Conservation (phyloP, 495 filamentous ascomycete species). For the Penicillium coprophilum region DNA sequence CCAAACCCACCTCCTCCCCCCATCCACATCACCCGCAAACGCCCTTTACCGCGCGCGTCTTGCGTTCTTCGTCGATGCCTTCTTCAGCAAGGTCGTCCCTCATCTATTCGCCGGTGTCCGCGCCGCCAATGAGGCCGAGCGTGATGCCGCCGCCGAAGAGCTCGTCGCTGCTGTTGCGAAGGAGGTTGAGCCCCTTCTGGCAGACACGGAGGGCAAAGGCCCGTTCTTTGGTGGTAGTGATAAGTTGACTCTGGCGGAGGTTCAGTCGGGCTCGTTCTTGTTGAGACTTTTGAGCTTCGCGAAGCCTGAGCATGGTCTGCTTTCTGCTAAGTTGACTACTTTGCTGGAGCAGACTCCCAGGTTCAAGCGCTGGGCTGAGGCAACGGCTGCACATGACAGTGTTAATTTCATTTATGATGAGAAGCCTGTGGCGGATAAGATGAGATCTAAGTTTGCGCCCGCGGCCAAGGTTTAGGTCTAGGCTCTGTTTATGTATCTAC, state of each 20-base stretch:
- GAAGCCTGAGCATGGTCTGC: conserved; percentile 48
- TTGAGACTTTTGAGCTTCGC: conserved; percentile 54
- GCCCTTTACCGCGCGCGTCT: conserved; percentile 66
- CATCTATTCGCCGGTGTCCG: conserved; percentile 45
- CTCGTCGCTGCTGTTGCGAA: conserved; percentile 58
- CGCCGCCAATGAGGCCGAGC: conserved; percentile 38
- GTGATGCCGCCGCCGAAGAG: conserved; percentile 31
- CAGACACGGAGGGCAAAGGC: conserved; percentile 46
- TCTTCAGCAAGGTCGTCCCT: conserved; percentile 58
- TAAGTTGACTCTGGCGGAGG: conserved; percentile 74
- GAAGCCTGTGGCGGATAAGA: conserved; percentile 26
- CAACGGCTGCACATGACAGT: conserved; percentile 61
- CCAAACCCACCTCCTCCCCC: conserved; percentile 49
- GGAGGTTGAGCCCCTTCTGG: conserved; percentile 72
- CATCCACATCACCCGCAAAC: conserved; percentile 34
- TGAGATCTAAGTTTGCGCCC: conserved; percentile 27
- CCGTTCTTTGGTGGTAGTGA: conserved; percentile 83
- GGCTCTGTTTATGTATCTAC: neutral
- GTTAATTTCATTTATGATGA: conserved; percentile 65
- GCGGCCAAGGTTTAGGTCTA: conserved; percentile 25
- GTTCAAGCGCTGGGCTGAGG: conserved; percentile 67
- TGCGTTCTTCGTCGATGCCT: conserved; percentile 77
- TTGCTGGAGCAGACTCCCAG: conserved; percentile 57
- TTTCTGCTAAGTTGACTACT: conserved; percentile 49
- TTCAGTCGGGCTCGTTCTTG: conserved; percentile 66